Conservation (phyloP, 1,284 basidiomycete species). For the Moesziomyces aphidis region DNA sequence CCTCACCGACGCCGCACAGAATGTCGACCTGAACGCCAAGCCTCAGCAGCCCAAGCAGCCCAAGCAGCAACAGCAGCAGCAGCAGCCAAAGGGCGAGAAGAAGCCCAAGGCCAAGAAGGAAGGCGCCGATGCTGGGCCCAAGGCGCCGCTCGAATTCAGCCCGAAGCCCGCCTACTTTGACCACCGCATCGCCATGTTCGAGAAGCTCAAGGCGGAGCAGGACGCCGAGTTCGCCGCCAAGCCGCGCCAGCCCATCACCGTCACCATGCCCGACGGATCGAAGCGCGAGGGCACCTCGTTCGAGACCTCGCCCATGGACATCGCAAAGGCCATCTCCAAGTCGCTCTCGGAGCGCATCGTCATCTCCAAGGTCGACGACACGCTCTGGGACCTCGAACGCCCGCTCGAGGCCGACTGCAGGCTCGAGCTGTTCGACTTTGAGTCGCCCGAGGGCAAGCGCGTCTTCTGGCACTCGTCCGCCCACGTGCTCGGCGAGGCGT, state of each 20-base stretch:
- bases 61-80: conserved; percentile 33
- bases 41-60: conserved; percentile 19
- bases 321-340: conserved; percentile 88
- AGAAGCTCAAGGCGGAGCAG: conserved; percentile 87
- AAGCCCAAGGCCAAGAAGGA: conserved; percentile 55
- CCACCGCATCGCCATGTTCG: conserved; percentile 89
- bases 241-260: conserved; percentile 82
- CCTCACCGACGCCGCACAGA: conserved; percentile 48
- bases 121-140: conserved; percentile 36
- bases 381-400: conserved; percentile 93
- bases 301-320: conserved; percentile 95
- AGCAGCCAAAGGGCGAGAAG: conserved; percentile 54
- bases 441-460: conserved; percentile 83
- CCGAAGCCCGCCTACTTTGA: conserved; percentile 89
- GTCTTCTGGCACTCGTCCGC: conserved; percentile 99
- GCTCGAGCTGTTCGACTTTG: conserved; percentile 92
- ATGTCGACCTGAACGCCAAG: conserved; percentile 42
- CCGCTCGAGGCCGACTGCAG: conserved; percentile 86
- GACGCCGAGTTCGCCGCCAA: conserved; percentile 85
- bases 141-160: conserved; percentile 72
- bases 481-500: conserved; percentile 97
- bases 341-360: conserved; percentile 89
- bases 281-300: conserved; percentile 85
- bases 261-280: conserved; percentile 90
- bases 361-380: conserved; percentile 92